These are phyloP conservation scores for Zymoseptoria crescenta DNA, from an alignment of 2,329 filamentous ascomycete species.

Conservation along the genomic window DNA sequence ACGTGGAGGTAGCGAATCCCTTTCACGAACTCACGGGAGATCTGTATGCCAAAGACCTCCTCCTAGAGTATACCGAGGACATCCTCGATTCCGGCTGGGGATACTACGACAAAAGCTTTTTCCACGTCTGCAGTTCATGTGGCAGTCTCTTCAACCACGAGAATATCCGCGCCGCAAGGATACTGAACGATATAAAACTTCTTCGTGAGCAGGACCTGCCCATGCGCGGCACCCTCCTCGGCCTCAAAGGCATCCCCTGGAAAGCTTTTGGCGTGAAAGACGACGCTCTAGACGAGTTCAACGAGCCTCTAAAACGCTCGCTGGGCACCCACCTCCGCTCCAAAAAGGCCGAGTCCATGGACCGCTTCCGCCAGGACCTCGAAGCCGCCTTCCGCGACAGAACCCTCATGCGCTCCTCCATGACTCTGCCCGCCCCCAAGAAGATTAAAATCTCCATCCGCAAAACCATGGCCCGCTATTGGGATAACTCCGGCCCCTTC, in stretches of 20 bases:
- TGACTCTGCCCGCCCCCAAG: background rate
- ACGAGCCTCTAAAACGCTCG: constrained; percentile 36
- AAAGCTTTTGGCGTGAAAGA: constrained; percentile 21
- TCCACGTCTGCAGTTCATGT: constrained; percentile 46
- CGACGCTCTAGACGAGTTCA: constrained; percentile 8
- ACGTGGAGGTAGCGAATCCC: background rate
- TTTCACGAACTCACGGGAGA: background rate
- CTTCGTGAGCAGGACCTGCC: constrained; percentile 45
- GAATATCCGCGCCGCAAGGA: constrained; percentile 53
- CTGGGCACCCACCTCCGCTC: constrained; percentile 37
- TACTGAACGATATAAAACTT: constrained; percentile 47
- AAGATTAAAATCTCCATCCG: constrained; percentile 40
- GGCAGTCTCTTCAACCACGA: constrained; percentile 46
- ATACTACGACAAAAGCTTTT: constrained; percentile 54
- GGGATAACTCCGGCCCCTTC: constrained; percentile 59
- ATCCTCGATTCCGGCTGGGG: constrained; percentile 42
- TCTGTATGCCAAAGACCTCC: background rate
- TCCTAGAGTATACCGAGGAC: constrained; percentile 30
- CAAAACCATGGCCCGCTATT: constrained; percentile 64
- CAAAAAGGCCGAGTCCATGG: background rate
- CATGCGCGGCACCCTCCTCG: constrained; percentile 62
- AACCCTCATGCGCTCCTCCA: constrained; percentile 34
- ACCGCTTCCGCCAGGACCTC: constrained; percentile 45
- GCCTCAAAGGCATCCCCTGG: constrained; percentile 46
- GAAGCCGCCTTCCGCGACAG: constrained; percentile 39